Base-by-base conservation (phyloP, 1,139 yeast species). In the Yamadazyma mexicana region DNA sequence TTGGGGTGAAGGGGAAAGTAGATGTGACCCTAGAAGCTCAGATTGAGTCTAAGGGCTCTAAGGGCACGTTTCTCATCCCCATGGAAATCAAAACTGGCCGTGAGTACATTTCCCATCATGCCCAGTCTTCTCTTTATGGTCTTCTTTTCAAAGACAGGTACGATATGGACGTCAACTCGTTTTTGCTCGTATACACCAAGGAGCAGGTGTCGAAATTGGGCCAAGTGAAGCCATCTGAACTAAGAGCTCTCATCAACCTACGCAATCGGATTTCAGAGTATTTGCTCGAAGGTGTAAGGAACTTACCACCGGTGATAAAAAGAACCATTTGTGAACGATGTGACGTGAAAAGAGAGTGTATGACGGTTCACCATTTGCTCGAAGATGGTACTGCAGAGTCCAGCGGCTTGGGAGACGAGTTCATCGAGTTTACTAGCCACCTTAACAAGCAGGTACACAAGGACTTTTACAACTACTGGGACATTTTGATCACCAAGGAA, bases 61-160 rank as follows among this genome's bases (percentile, higher is more conserved):
- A 43, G 3, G 77, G 77, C 6, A 73, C 68, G 16, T 71, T 56
- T 43, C 70, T 87, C 17, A 74, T 82, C 1, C 98, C 98, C 0
- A 66, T 94, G 64, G 99, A 92, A 59, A 81, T 92, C 43, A 92
- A 92, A 58, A 87, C 98, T 0, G 96, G 98, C 0, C 64, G 73
- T 29, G 79, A 77, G 38, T 71, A 81, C 38, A 58, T 83, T 10
- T 64, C 84, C 3, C 97, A 92, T 58, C 80, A 85, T 34, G 96
- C 95, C 0, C 99, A 92, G 56, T 86, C 95, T 0, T 74, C 91
- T 0, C 66, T 94, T n/a, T 92, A 92, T 58, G 82, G 95, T 0
- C 63, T 92, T 15, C 64, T 92, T 44, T 73, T 89, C 52, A 79
- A 81, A 38, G 98, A 92, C 48, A 66, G 95, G 29, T 92, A 92